phyloP scores from a whole-genome alignment of 305 asterid genomes.

The Withania somnifera region DNA sequence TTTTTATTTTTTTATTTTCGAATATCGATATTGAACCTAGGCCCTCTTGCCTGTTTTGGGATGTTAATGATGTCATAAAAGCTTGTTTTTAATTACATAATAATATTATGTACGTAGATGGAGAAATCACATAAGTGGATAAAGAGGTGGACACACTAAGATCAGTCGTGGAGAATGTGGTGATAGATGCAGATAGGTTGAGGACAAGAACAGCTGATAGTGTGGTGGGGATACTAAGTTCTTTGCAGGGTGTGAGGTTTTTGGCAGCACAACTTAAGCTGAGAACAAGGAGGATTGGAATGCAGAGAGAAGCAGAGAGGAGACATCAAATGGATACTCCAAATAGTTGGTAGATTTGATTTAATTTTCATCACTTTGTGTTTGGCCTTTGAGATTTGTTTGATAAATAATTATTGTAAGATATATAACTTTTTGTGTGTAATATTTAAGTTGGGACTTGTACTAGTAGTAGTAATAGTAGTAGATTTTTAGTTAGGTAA shows the following conservation, averaged over 20 bases:
- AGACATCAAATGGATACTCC: not conserved
- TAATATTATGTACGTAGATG: not conserved
- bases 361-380: not conserved
- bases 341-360: constrained; percentile 4
- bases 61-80: not conserved
- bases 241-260: constrained; percentile 11
- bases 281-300: constrained; percentile 12
- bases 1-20: too few relatives aligned
- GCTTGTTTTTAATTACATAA: not conserved
- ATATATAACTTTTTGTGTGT: not conserved
- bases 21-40: not conserved
- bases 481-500: not conserved
- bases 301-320: constrained; percentile 16
- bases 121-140: not conserved
- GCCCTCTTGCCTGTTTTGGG: not conserved
- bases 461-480: not conserved
- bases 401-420: not conserved
- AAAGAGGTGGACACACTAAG: not conserved
- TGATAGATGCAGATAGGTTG: constrained; percentile 21
- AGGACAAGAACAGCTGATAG: constrained; percentile 14
- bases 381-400: not conserved
- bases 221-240: constrained; percentile 12
- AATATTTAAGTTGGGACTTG: not conserved
- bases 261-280: constrained; percentile 16
- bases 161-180: not conserved